Evolutionary conservation across 257 asterid genomes (phyloP).

Genomic region (Solanum paucissectum): DNA sequence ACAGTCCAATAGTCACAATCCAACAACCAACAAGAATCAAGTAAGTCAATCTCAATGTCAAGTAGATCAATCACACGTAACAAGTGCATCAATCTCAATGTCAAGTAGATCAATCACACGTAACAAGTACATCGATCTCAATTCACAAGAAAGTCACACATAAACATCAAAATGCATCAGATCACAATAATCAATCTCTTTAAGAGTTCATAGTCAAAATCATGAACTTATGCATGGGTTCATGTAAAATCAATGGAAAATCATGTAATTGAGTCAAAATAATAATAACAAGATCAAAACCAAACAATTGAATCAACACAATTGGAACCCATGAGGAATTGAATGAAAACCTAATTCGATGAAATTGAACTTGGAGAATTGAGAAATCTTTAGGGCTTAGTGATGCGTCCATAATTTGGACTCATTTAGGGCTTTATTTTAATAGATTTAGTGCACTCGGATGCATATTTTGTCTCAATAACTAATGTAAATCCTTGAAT

Average conservation of each 20-base stretch:
- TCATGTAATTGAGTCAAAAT: neutral
- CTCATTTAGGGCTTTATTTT: too few species aligned
- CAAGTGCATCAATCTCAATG: neutral
- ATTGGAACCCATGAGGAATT: neutral
- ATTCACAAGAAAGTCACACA: neutral
- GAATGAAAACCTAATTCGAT: neutral
- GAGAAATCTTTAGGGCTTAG: neutral
- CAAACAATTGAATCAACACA: neutral
- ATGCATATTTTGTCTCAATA: too few species aligned
- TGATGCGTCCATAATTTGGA: too few species aligned
- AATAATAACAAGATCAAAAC: too few species aligned
- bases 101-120: too few species aligned
- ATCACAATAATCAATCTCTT: neutral
- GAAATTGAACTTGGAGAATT: neutral
- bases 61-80: neutral
- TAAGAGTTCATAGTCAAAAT: neutral
- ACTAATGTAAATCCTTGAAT: too few species aligned
- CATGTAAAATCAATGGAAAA: neutral
- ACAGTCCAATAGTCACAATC: neutral
- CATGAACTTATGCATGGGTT: neutral
- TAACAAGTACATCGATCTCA: neutral
- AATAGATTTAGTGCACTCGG: too few species aligned
- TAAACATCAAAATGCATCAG: neutral
- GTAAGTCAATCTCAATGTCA: neutral
- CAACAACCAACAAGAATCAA: neutral